Evolutionary conservation across 2,329 filamentous ascomycete genomes (phyloP), one percentile per base, ranked within the genome.

Genomic region (Trichoderma lentiforme): DNA sequence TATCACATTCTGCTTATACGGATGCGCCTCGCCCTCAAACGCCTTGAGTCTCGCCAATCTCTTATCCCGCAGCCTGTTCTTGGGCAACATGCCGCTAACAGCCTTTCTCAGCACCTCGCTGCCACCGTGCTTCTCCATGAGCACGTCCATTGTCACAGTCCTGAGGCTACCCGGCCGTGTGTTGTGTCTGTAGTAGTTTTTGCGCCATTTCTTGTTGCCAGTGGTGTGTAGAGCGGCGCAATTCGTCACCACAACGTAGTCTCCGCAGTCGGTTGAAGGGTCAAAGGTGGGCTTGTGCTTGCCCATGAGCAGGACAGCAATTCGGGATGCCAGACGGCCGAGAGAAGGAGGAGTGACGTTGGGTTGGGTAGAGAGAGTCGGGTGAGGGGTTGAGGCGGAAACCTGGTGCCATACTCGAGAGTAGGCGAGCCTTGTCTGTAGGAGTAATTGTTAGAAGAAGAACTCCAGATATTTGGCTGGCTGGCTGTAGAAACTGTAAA

Each of bases 201-300:
- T 99, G 85, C 97, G 93, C 83, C 89, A 91, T 81, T 91, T 92
- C 86, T 99, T 99, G 81, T 93, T 93, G 76, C 96, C 96, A 8
- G 96, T 98, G 1, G 91, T 92, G 84, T 95, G 91, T 64, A 99
- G 86, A 62, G 95, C 91, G 53, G 92, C 89, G 86, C 96, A 98
- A 81, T 94, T 91, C 47, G 93, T 93, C 66, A 96, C 95, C 1
- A 99, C 95, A 14, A 99, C 95, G 83, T 99, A 99, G 89, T 99
- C 96, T 77, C 96, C 96, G 87, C 96, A 98, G 87, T 99, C 96
- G 73, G 95, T 98, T 26, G 94, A 97, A 1, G 96, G 96, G 84
- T 98, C 93, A 85, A 91, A 99, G 82, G 96, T 97, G 26, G 96
- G 96, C 85, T 99, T 99, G 88, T 99, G 92, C 87, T 99, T 99